These are phyloP conservation scores for Alternaria sp. DNA, from an alignment of 2,329 filamentous ascomycete species.

Conservation along the genomic window DNA sequence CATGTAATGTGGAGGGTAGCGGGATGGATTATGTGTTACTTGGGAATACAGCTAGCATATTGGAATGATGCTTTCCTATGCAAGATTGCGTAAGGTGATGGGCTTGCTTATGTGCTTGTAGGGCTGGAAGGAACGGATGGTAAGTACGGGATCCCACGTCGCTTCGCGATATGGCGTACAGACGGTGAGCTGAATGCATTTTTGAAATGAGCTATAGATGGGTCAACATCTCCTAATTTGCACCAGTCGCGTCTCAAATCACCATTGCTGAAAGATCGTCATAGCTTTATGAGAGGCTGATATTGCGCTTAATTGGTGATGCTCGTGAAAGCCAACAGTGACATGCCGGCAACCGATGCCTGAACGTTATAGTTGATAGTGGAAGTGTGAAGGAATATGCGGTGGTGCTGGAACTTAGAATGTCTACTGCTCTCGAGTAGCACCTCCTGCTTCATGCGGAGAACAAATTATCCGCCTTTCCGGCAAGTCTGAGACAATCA, in stretches of 20 bases:
- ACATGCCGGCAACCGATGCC: neutral
- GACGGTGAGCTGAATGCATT: constrained; percentile 13
- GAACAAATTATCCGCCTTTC: neutral
- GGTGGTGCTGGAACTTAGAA: neutral
- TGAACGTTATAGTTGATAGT: neutral
- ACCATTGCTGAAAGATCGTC: neutral
- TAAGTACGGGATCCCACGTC: neutral
- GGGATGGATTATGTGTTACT: neutral
- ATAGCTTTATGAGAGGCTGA: neutral
- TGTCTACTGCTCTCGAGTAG: neutral
- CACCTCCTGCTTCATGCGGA: neutral
- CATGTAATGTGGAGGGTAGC: constrained; percentile 2
- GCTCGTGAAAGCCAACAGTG: neutral
- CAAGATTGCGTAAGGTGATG: neutral
- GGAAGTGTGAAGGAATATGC: neutral
- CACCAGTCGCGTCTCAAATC: neutral
- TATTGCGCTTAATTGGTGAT: neutral
- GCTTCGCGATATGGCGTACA: constrained; percentile 11
- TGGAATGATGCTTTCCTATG: neutral
- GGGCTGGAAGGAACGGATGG: neutral
- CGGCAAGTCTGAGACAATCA: neutral
- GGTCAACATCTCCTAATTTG: constrained; percentile 1
- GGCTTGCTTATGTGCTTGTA: neutral
- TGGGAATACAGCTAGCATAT: neutral
- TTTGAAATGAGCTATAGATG: constrained; percentile 1